These are phyloP conservation scores for Dendrobium nobile DNA, from an alignment of 106 monocot species.

Conservation along the genomic window DNA sequence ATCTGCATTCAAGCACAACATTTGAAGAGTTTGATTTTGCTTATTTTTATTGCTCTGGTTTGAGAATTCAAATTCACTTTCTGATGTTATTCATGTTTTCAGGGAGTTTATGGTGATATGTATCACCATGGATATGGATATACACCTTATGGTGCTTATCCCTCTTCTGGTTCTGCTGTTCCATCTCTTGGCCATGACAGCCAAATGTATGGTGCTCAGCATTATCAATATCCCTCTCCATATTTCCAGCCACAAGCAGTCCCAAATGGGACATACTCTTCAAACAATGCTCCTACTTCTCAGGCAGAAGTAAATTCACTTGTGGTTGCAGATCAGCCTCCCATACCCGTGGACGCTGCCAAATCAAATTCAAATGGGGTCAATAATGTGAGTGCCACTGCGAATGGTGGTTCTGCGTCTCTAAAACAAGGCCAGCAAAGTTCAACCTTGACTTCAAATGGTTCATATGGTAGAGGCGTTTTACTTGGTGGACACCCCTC, in stretches of 20 bases:
- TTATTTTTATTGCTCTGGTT: not conserved
- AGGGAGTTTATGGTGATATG: slow-evolving; percentile 78
- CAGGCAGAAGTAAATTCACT: not conserved
- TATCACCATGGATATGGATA: slow-evolving; percentile 67
- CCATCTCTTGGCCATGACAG: slow-evolving; percentile 71
- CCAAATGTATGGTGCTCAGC: slow-evolving; percentile 68
- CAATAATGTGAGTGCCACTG: slow-evolving; percentile 37
- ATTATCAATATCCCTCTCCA: slow-evolving; percentile 66
- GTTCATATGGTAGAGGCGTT: slow-evolving; percentile 41
- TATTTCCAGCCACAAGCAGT: slow-evolving; percentile 54
- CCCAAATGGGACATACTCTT: slow-evolving; percentile 10
- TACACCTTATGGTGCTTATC: slow-evolving; percentile 63
- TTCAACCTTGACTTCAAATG: slow-evolving; percentile 29
- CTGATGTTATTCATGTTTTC: not conserved
- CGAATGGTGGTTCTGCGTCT: slow-evolving; percentile 21
- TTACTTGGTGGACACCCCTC: slow-evolving; percentile 37
- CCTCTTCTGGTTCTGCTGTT: slow-evolving; percentile 63
- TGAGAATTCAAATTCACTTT: not conserved
- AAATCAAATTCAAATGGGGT: slow-evolving; percentile 37
- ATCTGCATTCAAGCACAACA: not conserved
- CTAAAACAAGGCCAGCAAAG: slow-evolving; percentile 38
- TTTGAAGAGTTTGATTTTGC: not conserved
- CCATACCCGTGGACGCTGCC: slow-evolving; percentile 25
- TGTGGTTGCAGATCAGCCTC: slow-evolving; percentile 21
- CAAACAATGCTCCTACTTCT: not conserved